phyloP scores from a whole-genome alignment of 352 stramenopile genomes.

The Globisporangium irregulare region DNA sequence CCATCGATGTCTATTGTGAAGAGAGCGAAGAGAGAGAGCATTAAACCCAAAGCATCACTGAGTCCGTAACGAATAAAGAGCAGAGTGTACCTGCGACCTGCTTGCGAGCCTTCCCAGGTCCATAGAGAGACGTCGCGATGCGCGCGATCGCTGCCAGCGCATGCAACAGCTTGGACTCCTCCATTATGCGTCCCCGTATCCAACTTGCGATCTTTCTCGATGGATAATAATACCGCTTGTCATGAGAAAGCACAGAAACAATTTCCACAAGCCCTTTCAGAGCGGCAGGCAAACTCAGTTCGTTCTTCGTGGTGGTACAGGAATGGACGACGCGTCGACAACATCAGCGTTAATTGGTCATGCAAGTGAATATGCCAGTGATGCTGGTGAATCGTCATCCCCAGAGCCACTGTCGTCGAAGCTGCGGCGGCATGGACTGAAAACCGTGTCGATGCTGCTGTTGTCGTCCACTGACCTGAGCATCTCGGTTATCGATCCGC shows the following conservation, averaged over 20 bases:
- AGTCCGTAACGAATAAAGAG: not conserved
- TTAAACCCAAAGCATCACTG: not conserved
- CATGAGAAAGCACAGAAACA: not conserved
- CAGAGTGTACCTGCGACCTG: constrained; percentile 9
- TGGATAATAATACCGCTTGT: not conserved
- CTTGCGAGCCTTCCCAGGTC: constrained; percentile 17
- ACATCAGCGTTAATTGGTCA: not conserved
- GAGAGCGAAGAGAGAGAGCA: not conserved
- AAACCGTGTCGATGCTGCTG: not conserved
- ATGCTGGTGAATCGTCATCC: not conserved
- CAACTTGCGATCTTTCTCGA: not conserved
- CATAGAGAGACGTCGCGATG: constrained; percentile 11
- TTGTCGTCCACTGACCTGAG: not conserved
- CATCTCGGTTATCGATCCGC: not conserved
- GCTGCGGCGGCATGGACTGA: not conserved
- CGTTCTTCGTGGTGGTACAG: not conserved
- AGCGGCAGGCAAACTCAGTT: not conserved
- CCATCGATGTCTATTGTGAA: constrained; percentile 10
- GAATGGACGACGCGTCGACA: not conserved
- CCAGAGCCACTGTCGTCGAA: no score
- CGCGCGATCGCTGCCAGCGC: constrained; percentile 10
- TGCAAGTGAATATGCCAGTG: not conserved
- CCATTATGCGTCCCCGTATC: not conserved
- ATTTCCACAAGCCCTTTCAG: not conserved
- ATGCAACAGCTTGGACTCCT: not conserved